phyloP scores from a whole-genome alignment of 352 stramenopile species.

The Pythium rhizo-oryzae region DNA sequence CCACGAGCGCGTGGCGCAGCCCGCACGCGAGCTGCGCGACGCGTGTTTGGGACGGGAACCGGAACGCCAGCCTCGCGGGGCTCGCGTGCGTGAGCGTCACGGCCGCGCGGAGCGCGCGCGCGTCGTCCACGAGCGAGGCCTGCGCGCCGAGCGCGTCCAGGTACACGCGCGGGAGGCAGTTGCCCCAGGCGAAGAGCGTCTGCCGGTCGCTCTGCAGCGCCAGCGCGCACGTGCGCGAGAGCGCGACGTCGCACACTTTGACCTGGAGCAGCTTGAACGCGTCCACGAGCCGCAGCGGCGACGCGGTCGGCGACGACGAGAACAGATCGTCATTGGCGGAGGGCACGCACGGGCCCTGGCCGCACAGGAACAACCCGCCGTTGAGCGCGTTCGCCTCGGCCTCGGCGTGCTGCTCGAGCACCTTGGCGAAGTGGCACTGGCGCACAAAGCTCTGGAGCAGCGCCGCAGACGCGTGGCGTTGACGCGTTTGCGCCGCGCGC shows the following conservation, averaged over 20 bases:
- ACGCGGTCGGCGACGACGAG: neutral
- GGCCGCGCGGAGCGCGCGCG: neutral
- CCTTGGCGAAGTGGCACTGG: conserved; percentile 44
- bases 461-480: conserved; percentile 49
- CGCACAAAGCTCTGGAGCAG: conserved; percentile 61
- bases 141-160: conserved; percentile 9
- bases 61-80: conserved; percentile 36
- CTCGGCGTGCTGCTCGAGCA: conserved; percentile 56
- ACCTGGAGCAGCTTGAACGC: conserved; percentile 49
- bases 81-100: conserved; percentile 21
- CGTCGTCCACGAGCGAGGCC: conserved; percentile 22
- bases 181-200: conserved; percentile 58
- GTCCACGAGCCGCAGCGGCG: conserved; percentile 44
- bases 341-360: conserved; percentile 45
- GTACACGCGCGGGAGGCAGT: conserved; percentile 52
- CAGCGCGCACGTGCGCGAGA: conserved; percentile 54
- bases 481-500: conserved; percentile 28
- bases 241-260: conserved; percentile 34
- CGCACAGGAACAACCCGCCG: conserved; percentile 54
- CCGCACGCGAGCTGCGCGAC: conserved; percentile 50
- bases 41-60: conserved; percentile 26
- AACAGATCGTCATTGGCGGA: neutral
- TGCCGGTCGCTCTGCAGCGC: conserved; percentile 43
- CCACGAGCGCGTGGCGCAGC: conserved; percentile 53
- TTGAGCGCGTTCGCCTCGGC: conserved; percentile 58